These are phyloP conservation scores for Carallia brachiata DNA, from an alignment of 345 rosid species.

Conservation along the genomic window DNA sequence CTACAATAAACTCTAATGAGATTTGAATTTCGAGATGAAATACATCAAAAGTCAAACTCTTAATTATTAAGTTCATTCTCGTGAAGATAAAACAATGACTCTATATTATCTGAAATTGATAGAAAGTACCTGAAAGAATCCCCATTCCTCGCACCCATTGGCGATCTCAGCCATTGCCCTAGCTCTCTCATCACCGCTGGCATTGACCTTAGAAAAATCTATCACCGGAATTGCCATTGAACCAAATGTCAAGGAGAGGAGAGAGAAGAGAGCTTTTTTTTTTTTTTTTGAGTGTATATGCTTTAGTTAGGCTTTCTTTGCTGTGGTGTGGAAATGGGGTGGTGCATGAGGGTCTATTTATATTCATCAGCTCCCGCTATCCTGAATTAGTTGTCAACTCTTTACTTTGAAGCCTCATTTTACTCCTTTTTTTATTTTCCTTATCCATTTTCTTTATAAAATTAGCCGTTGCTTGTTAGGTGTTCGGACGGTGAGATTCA, in stretches of 20 bases:
- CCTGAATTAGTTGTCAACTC: slow-evolving; percentile 13
- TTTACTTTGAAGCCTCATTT: not conserved
- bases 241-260: not conserved
- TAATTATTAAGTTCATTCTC: no score
- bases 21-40: no score
- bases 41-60: no score
- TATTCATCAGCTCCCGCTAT: slow-evolving; percentile 27
- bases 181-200: slow-evolving; percentile 54
- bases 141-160: slow-evolving; percentile 81
- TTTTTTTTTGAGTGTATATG: not conserved
- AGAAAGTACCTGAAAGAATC: slow-evolving; percentile 77
- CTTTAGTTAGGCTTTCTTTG: not conserved
- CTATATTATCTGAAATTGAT: not conserved
- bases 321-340: not conserved
- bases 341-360: slow-evolving; percentile 26
- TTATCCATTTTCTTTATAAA: not conserved
- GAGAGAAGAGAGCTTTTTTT: not conserved
- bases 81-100: no score
- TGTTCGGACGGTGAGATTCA: slow-evolving; percentile 33
- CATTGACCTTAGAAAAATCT: slow-evolving; percentile 75
- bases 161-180: slow-evolving; percentile 66
- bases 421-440: not conserved
- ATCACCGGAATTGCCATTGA: slow-evolving; percentile 86
- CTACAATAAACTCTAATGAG: no score
- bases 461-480: not conserved